Base-by-base conservation (phyloP, 2,329 filamentous ascomycete genomes). In the Calonectria pseudoreteaudii region DNA sequence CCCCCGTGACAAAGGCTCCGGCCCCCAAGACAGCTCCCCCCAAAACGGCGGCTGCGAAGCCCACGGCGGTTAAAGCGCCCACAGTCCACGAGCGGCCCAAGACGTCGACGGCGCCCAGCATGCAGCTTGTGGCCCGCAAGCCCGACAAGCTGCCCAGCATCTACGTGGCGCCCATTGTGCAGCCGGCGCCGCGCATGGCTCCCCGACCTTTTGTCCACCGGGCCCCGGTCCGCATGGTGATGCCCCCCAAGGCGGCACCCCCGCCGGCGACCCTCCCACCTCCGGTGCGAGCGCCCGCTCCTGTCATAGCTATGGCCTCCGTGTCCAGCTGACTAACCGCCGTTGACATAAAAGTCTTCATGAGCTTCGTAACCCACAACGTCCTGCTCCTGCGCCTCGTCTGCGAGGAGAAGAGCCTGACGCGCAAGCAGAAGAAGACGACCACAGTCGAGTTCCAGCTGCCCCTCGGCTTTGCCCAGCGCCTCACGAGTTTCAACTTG, bases 251-350 rank as follows among this genome's bases (percentile, higher is more conserved):
- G 38, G 34, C 68, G 4, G 34, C 68, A 4, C 58, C 68, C 3
- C 28, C 49, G 36, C 68, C 68, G 5, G 58, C 44, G 47, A 70
- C 68, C 20, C 49, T 65, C 11, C 49, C 36, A 8, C 68, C 68
- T 13, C 68, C 68, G 9, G n/a, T 53, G 16, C 49, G 23, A 65
- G 68, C 68, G 11, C 44, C 20, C 47, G 52, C 44, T 20, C 68
- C 68, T 31, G 23, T 26, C 18, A 65, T 44, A 20, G 62, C 60
- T 16, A 38, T 53, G 58, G 49, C 62, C 14, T 66, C 47, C 58
- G 49, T 62, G 50, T 52, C 47, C 62, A 62, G 58, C 52, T 70
- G 26, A 70, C 36, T 30, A 36, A 31, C 47, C 60, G 38, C 41
- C 60, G 38, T 65, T 34, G 41, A 65, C 60, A 44, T 65, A 20